Evolutionary conservation across 495 filamentous ascomycete genomes (phyloP).

Genomic region (Massariosphaeria phaeospora): DNA sequence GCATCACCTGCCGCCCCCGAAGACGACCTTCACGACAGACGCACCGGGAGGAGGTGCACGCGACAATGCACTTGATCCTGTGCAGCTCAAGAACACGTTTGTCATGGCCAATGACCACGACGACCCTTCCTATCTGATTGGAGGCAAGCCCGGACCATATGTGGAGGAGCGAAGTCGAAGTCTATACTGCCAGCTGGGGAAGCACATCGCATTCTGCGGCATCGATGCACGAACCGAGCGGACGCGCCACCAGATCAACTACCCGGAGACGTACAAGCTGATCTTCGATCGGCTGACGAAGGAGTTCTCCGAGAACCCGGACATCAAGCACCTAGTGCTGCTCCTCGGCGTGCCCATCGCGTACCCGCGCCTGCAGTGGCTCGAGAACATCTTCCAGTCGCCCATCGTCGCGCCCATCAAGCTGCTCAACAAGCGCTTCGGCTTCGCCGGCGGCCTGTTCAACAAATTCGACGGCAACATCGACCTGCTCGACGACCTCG

Average conservation of each 20-base stretch:
- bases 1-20: conserved; percentile 79
- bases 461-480: conserved; percentile 89
- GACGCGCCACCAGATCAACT: conserved; percentile 87
- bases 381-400: conserved; percentile 79
- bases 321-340: conserved; percentile 77
- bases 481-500: conserved; percentile 86
- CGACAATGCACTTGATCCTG: conserved; percentile 55
- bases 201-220: conserved; percentile 75
- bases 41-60: conserved; percentile 48
- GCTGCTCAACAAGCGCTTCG: conserved; percentile 86
- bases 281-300: conserved; percentile 65
- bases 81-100: conserved; percentile 63
- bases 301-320: conserved; percentile 58
- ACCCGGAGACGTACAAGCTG: conserved; percentile 78
- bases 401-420: conserved; percentile 81
- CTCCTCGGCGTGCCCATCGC: conserved; percentile 90
- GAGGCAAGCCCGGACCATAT: conserved; percentile 68
- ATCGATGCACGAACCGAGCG: conserved; percentile 90
- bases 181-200: conserved; percentile 79
- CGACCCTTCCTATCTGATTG: conserved; percentile 77
- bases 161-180: conserved; percentile 74
- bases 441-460: conserved; percentile 77
- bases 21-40: conserved; percentile 75
- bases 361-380: conserved; percentile 89
- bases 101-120: conserved; percentile 55